Percentiles rank a stretch among this genome's conserved stretches.
Evolutionary conservation across 805 yeast genomes (phyloP).

Genomic region (Nakazawaea laoshanensis): DNA sequence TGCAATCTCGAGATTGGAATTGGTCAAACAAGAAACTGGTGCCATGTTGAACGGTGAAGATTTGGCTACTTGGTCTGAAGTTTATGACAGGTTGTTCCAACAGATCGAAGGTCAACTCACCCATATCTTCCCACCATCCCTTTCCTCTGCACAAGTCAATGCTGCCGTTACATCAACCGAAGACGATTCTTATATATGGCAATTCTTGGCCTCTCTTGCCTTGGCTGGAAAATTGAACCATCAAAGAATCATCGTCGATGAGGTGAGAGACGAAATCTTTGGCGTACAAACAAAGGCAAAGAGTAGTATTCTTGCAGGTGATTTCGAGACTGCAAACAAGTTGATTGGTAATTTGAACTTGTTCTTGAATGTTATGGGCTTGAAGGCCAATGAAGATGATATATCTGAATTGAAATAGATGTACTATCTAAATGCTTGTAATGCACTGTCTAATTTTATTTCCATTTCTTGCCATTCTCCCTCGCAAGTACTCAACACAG

Average conservation of each 20-base stretch:
- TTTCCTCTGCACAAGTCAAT: conserved; percentile 17
- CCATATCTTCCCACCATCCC: conserved; percentile 71
- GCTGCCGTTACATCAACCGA: conserved; percentile 14
- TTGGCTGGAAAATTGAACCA: conserved; percentile 85
- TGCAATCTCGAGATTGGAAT: conserved; percentile 85
- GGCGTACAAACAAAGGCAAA: conserved; percentile 79
- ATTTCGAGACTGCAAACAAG: conserved; percentile 44
- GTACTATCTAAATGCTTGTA: conserved; percentile 50
- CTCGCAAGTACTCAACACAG: conserved; percentile 72
- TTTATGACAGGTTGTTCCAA: conserved; percentile 77
- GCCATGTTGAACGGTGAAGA: conserved; percentile 42
- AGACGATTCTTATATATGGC: conserved; percentile 92
- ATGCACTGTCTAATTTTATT: conserved; percentile 69
- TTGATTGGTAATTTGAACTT: conserved; percentile 70
- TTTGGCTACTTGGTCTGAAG: conserved; percentile 62
- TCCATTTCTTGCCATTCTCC: conserved; percentile 93
- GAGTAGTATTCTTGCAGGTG: conserved; percentile 22
- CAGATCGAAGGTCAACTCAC: conserved; percentile 71
- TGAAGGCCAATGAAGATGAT: conserved; percentile 84
- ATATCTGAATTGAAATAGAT: conserved; percentile 58
- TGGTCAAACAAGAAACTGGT: conserved; percentile 73
- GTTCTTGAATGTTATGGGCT: conserved; percentile 93
- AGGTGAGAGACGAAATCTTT: conserved; percentile 86
- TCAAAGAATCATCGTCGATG: conserved; percentile 90
- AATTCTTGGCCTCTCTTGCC: conserved; percentile 89